Conservation (phyloP, 805 yeast genomes). For the Brettanomyces sp. region DNA sequence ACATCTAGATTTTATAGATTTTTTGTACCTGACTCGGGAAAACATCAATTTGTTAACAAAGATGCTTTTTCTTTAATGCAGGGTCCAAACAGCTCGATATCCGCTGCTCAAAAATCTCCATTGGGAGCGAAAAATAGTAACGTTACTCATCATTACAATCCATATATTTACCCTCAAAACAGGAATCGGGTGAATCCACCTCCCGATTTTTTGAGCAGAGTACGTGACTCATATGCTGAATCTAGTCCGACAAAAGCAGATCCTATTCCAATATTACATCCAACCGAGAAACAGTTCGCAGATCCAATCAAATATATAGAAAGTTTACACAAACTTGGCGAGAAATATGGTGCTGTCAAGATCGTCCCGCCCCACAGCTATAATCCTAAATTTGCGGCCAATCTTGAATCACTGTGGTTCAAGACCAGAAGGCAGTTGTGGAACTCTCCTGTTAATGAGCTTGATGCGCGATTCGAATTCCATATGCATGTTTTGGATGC, state of each 20-base stretch:
- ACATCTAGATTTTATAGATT: conserved; percentile 20
- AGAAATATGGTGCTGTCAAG: conserved; percentile 65
- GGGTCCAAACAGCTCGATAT: neutral
- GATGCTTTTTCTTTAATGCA: too few species aligned
- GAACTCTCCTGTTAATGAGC: conserved; percentile 33
- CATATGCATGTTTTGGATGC: conserved; percentile 34
- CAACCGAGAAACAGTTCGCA: conserved; percentile 44
- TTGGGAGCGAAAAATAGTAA: neutral
- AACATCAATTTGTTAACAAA: neutral
- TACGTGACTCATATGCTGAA: neutral
- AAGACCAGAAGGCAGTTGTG: conserved; percentile 39
- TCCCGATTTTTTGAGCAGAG: conserved; percentile 24
- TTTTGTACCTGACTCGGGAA: conserved; percentile 8
- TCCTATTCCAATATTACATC: conserved; percentile 46
- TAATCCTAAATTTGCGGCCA: conserved; percentile 20
- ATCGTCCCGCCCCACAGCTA: conserved; percentile 45
- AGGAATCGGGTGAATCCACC: conserved; percentile 35
- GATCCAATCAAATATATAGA: conserved; percentile 65
- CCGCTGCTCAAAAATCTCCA: conserved; percentile 3
- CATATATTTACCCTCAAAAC: conserved; percentile 37
- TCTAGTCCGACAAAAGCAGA: neutral
- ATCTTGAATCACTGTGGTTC: conserved; percentile 43
- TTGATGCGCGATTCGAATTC: conserved; percentile 36
- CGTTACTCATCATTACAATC: conserved; percentile 30
- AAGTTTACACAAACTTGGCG: conserved; percentile 41